Evolutionary conservation across 2,329 filamentous ascomycete genomes (phyloP).

Genomic region (Bipolaris victoriae): DNA sequence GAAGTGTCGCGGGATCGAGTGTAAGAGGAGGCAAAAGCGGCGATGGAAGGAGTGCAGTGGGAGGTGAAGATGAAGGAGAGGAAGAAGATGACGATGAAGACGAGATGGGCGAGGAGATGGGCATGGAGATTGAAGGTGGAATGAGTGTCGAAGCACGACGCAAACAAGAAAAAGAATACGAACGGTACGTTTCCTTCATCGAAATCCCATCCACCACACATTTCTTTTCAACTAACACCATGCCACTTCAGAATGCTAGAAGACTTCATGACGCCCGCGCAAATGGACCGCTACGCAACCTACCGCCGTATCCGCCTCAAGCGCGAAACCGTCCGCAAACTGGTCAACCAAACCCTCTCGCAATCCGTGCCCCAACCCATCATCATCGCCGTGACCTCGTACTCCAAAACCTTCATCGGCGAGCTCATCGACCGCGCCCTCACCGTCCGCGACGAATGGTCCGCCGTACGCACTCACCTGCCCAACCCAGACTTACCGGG

Average conservation of each 20-base stretch:
- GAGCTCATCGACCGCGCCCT: conserved; percentile 76
- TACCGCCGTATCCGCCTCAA: conserved; percentile 73
- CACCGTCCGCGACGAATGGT: conserved; percentile 74
- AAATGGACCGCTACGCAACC: conserved; percentile 72
- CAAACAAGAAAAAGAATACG: conserved; percentile 71
- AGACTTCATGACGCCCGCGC: conserved; percentile 67
- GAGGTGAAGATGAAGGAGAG: conserved; percentile 61
- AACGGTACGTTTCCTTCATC: conserved; percentile 47
- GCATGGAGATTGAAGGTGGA: conserved; percentile 55
- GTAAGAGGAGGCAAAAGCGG: conserved; percentile 35
- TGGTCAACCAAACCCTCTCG: conserved; percentile 80
- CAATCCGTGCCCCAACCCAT: conserved; percentile 78
- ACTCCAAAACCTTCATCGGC: conserved; percentile 78
- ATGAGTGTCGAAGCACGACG: conserved; percentile 63
- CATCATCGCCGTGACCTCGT: conserved; percentile 75
- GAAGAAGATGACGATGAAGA: conserved; percentile 65
- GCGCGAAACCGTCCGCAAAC: conserved; percentile 72
- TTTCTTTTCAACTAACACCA: no score
- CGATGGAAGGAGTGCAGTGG: conserved; percentile 43
- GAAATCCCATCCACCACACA: no score
- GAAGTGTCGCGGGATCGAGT: conserved; percentile 48
- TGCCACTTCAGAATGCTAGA: conserved; percentile 59
- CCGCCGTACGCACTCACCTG: conserved; percentile 53
- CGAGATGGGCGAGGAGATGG: conserved; percentile 52
- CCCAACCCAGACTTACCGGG: conserved; percentile 41